A percentile compares a stretch with the other conserved stretches of the same genome.
Conservation (phyloP, 2,329 filamentous ascomycete species). For the Fusarium sp. region DNA sequence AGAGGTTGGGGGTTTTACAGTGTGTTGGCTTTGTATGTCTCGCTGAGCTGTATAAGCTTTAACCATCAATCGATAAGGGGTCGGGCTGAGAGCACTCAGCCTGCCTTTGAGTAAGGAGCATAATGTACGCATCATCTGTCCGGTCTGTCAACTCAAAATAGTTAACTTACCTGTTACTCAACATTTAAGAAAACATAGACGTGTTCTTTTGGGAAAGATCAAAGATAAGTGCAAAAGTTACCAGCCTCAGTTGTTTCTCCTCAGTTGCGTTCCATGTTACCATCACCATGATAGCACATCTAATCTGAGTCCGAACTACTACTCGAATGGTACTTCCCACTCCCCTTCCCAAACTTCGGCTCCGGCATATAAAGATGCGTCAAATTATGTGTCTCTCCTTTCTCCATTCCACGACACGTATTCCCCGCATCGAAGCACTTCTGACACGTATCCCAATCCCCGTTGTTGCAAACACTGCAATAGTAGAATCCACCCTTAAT, state of each 20-base stretch:
- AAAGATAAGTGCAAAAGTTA: fast-evolving
- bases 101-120: neutral
- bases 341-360: neutral
- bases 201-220: fast-evolving
- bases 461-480: conserved; percentile 9
- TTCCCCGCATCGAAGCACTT: conserved; percentile 17
- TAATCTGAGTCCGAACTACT: neutral
- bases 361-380: conserved; percentile 5
- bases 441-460: conserved; percentile 24
- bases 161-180: fast-evolving
- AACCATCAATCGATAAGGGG: neutral
- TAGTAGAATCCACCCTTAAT: conserved; percentile 24
- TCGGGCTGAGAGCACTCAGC: neutral
- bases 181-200: fast-evolving
- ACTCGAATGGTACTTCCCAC: neutral
- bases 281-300: neutral
- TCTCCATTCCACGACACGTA: conserved; percentile 1
- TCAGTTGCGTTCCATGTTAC: fast-evolving
- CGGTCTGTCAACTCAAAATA: neutral
- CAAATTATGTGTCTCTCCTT: neutral
- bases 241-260: fast-evolving
- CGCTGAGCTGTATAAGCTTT: too few species aligned
- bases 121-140: neutral
- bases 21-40: too few species aligned
- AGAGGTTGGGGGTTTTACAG: too few species aligned